phyloP scores from a whole-genome alignment of 441 rosid genomes.

The Jatropha podagrica region DNA sequence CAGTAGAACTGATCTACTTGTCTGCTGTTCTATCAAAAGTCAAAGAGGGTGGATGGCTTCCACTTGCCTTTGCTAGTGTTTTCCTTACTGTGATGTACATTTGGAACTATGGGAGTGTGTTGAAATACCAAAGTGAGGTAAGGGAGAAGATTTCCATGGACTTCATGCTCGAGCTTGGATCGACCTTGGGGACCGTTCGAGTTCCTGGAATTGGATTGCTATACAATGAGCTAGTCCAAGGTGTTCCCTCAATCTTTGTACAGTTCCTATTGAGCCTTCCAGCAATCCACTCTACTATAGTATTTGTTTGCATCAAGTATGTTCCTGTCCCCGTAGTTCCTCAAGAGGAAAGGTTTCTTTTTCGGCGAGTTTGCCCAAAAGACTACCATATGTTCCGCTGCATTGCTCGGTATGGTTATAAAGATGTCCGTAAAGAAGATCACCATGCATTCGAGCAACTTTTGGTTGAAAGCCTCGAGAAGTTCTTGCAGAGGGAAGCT shows the following conservation, averaged over 20 bases:
- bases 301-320: slow-evolving; percentile 90
- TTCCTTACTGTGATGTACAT: slow-evolving; percentile 83
- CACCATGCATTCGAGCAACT: slow-evolving; percentile 70
- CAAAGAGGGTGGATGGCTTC: slow-evolving; percentile 90
- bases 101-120: slow-evolving; percentile 94
- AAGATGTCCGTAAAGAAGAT: slow-evolving; percentile 85
- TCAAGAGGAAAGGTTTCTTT: slow-evolving; percentile 85
- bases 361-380: slow-evolving; percentile 82
- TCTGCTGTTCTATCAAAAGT: slow-evolving; percentile 82
- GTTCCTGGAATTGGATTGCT: slow-evolving; percentile 84
- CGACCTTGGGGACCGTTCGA: slow-evolving; percentile 77
- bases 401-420: slow-evolving; percentile 89
- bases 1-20: slow-evolving; percentile 71
- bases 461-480: slow-evolving; percentile 76
- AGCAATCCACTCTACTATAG: slow-evolving; percentile 81
- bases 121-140: slow-evolving; percentile 90
- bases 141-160: slow-evolving; percentile 88
- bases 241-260: slow-evolving; percentile 83
- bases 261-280: slow-evolving; percentile 89
- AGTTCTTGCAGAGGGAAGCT: slow-evolving; percentile 22
- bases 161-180: slow-evolving; percentile 82
- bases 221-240: slow-evolving; percentile 88
- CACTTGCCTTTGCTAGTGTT: slow-evolving; percentile 68
- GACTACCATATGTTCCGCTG: slow-evolving; percentile 96
- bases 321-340: slow-evolving; percentile 93